Base-by-base conservation (phyloP, 2,329 filamentous ascomycete genomes). In the Beauveria sp. region DNA sequence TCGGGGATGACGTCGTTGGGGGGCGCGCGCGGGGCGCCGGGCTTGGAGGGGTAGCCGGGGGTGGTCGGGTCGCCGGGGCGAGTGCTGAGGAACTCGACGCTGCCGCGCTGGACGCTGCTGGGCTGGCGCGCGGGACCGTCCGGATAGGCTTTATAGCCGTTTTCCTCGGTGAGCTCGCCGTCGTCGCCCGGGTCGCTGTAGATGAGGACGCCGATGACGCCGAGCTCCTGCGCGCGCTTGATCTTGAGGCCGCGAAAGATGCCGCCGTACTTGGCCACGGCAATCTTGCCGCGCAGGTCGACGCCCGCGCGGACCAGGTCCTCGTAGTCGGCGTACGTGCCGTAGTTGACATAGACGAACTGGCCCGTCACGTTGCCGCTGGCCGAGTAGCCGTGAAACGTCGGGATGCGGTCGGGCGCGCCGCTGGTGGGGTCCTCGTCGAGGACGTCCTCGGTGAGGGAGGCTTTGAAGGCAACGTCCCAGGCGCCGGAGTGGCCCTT, bases 301-400 rank as follows among this genome's bases (percentile, higher is more conserved):
- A 97, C 76, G 66, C 91, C 91, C 43, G 90, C 88, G 45, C 85
- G 81, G 49, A 88, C 70, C 16, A 98, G 80, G 65, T 96, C 91
- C 67, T 95, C 88, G 66, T 88, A 98, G 71, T 98, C 93, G 65
- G 83, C 77, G 70, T 88, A 96, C 0, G 90, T 95, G 58, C 93
- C 93, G 69, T 95, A 96, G 74, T 97, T 97, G 72, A 90, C 91
- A 70, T 88, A 98, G 38, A 96, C 90, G 66, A 90, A 95, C 16
- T 86, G 84, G 3, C 86, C 91, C 0, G 93, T 97, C 53, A 96
- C 93, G 72, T 98, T 96, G 31, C 93, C 93, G 64, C 82, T 93
- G 5, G 92, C 92, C 4, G 91, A 96, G 74, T 97, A 98, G 59
- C 93, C 95, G 71, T 98, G 93, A 77, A 98, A 98, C 0, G 89